Conservation (phyloP, 345 rosid genomes). For the Noccaea bulbosa region DNA sequence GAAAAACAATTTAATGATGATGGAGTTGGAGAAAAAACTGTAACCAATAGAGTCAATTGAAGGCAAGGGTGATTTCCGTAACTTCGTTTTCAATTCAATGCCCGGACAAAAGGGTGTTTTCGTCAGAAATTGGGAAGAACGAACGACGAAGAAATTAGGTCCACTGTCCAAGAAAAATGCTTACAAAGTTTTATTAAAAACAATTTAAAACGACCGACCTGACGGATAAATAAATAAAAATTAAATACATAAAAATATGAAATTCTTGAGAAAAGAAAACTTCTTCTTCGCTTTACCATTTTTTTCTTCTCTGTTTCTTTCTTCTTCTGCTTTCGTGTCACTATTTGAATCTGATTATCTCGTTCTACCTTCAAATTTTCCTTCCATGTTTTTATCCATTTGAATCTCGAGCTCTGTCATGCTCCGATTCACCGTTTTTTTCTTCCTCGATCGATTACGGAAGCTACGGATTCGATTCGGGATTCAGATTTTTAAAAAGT, state of each 20-base stretch:
- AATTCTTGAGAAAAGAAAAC: slow-evolving; percentile 5
- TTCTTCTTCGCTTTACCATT: slow-evolving; percentile 33
- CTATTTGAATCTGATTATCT: slow-evolving; percentile 45
- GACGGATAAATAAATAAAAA: slow-evolving; percentile 16
- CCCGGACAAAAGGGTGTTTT: slow-evolving; percentile 23
- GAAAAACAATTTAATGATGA: slow-evolving; percentile 3
- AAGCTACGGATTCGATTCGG: slow-evolving; percentile 31
- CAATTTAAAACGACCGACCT: slow-evolving; percentile 23
- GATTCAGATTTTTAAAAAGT: slow-evolving; percentile 15
- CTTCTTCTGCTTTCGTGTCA: slow-evolving; percentile 31
- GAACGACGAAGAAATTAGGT: slow-evolving; percentile 27
- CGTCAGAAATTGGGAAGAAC: slow-evolving; percentile 30
- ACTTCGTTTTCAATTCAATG: not conserved
- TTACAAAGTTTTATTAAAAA: not conserved
- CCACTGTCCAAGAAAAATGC: slow-evolving; percentile 41
- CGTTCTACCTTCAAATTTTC: slow-evolving; percentile 15
- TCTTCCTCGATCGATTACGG: slow-evolving; percentile 12
- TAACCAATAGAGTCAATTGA: slow-evolving; percentile 23
- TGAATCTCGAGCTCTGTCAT: slow-evolving; percentile 43
- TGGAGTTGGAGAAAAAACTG: slow-evolving; percentile 9
- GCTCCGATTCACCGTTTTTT: slow-evolving; percentile 35
- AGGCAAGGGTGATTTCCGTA: slow-evolving; percentile 16
- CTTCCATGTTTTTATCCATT: not conserved
- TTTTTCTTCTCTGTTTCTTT: slow-evolving; percentile 32
- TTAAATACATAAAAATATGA: not conserved